Conservation (phyloP, 1,139 yeast genomes). For the Casaregolazyma suthepensis region DNA sequence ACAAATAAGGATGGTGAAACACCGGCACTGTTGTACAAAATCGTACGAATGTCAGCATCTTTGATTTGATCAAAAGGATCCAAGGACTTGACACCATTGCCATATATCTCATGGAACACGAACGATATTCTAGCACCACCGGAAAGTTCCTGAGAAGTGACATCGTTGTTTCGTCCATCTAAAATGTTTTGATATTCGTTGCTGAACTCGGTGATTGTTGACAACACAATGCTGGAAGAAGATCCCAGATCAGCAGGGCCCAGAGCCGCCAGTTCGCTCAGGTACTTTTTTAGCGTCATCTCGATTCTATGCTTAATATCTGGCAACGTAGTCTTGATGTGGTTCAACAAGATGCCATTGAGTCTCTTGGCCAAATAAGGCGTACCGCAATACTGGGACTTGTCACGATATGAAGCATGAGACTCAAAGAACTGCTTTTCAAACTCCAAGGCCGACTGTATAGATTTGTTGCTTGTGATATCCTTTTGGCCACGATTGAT, state of each 20-base stretch:
- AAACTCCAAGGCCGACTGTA: slow-evolving; percentile 78
- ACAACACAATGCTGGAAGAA: slow-evolving; percentile 81
- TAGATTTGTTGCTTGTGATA: slow-evolving; percentile 79
- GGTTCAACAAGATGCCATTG: slow-evolving; percentile 83
- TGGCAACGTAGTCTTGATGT: slow-evolving; percentile 90
- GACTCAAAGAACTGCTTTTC: slow-evolving; percentile 79
- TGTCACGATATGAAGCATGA: slow-evolving; percentile 91
- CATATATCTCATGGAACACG: slow-evolving; percentile 94
- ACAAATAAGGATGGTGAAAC: slow-evolving; percentile 94
- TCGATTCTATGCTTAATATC: slow-evolving; percentile 91
- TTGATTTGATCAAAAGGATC: slow-evolving; percentile 98
- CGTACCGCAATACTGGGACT: slow-evolving; percentile 91
- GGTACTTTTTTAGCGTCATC: slow-evolving; percentile 81
- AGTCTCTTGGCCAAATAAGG: slow-evolving; percentile 92
- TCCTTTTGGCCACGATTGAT: slow-evolving; percentile 97
- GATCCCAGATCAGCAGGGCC: slow-evolving; percentile 76
- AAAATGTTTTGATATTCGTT: slow-evolving; percentile 81
- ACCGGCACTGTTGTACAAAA: slow-evolving; percentile 87
- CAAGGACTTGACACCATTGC: slow-evolving; percentile 84
- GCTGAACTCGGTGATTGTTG: slow-evolving; percentile 84
- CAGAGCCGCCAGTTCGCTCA: slow-evolving; percentile 64
- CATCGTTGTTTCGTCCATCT: slow-evolving; percentile 88
- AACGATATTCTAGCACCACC: slow-evolving; percentile 96
- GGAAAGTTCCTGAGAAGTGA: slow-evolving; percentile 77
- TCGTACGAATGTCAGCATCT: slow-evolving; percentile 96